Evolutionary conservation across 768 basidiomycete genomes (phyloP).

Genomic region (Polyporus arcularius): DNA sequence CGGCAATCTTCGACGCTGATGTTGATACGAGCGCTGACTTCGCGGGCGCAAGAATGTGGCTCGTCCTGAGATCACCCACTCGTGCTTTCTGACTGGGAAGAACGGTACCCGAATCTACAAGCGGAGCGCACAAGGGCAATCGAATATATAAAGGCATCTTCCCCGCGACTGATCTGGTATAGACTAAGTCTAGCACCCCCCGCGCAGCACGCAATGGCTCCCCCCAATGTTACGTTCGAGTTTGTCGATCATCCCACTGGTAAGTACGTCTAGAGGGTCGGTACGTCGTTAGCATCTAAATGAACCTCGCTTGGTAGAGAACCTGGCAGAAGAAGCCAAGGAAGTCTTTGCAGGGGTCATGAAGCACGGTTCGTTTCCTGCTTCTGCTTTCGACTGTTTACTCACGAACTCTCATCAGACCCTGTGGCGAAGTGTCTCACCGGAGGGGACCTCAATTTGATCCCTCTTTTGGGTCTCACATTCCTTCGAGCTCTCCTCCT

Average conservation of each 20-base stretch:
- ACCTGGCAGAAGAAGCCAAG: background rate
- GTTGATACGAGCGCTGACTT: too few species aligned
- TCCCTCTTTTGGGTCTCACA: background rate
- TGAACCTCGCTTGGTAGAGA: background rate
- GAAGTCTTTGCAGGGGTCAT: background rate
- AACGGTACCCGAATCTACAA: too few species aligned
- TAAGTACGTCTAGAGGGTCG: background rate
- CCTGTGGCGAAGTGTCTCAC: background rate
- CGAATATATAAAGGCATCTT: too few species aligned
- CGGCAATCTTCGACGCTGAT: too few species aligned
- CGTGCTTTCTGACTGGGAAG: too few species aligned
- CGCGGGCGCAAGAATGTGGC: too few species aligned
- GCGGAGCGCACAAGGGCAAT: too few species aligned
- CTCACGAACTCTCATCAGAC: background rate
- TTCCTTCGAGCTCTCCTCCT: slow-evolving; percentile 1
- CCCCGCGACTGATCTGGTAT: too few species aligned
- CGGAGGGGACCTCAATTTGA: background rate
- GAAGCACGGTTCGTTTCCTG: background rate
- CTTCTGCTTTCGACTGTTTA: too few species aligned
- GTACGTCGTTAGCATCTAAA: background rate
- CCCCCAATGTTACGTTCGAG: background rate
- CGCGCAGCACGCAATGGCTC: background rate
- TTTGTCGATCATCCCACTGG: background rate
- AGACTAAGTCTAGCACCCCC: too few species aligned
- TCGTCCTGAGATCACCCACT: too few species aligned